Evolutionary conservation across 1,139 yeast genomes (phyloP), one percentile per base, ranked within the genome.

Genomic region (Entelexis sorbosivorans): DNA sequence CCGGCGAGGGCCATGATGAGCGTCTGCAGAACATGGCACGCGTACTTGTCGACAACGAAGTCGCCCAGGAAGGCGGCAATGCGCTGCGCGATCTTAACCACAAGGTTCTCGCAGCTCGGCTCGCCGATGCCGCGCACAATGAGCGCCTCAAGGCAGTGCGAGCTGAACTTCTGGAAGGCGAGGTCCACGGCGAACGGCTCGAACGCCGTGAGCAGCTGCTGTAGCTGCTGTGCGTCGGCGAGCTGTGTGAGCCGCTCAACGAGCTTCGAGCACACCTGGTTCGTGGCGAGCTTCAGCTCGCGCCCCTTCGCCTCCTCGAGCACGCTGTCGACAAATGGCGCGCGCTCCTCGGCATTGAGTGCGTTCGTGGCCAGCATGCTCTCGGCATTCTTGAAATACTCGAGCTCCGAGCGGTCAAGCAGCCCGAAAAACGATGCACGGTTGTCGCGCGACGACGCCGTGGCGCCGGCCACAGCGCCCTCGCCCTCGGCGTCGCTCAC

Each of bases 331-430:
- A 87, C 79, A 63, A 89, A 88, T 1, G 83, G 82, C 5, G 67
- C 68, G 60, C 82, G 77, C 58, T 88, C 96, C 52, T 85, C 95
- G 1, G 76, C 72, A 17, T 74, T 71, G 64, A 91, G 87, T 0
- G 94, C 82, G 66, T 88, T 80, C 44, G 87, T 76, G 48, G 88
- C 81, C 49, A 91, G 71, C 0, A 94, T 84, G 9, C 89, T 78
- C 66, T 89, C 97, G 0, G 96, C 95, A 63, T 82, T 88, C 62
- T 86, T 86, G 71, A 89, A 91, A 66, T 91, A 91, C 59, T 87
- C 96, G 46, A 86, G 68, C 66, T 91, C 96, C 45, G 78, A 76
- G 10, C 88, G 69, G 64, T 87, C 95, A 14, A 91, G 83, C 38
- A 89, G 73, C 22, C 97, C 97, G 66, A 81, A 89, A 64, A 89